These are phyloP conservation scores for Fomitopsis serialis DNA, from an alignment of 768 basidiomycete genomes.

Conservation along the genomic window DNA sequence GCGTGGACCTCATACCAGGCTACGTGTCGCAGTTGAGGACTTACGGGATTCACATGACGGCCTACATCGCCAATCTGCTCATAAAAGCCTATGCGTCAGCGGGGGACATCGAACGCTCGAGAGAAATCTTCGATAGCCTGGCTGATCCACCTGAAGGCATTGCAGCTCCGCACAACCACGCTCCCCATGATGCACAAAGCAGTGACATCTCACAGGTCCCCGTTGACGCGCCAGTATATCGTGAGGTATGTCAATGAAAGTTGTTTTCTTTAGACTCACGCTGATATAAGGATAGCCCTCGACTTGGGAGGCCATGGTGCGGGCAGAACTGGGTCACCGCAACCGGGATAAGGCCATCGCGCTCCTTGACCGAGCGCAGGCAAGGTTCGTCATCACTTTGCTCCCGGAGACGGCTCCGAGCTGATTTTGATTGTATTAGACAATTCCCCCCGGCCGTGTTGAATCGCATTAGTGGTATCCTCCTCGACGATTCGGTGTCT, in stretches of 20 bases:
- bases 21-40: conserved; percentile 59
- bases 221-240: conserved; percentile 62
- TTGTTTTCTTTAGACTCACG: conserved; percentile 3
- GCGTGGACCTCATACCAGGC: conserved; percentile 67
- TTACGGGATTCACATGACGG: conserved; percentile 79
- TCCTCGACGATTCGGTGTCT: conserved; percentile 53
- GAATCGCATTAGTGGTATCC: conserved; percentile 74
- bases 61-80: conserved; percentile 88
- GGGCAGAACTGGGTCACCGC: conserved; percentile 80
- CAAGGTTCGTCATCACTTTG: conserved; percentile 45
- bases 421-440: conserved; percentile 28
- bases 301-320: conserved; percentile 94
- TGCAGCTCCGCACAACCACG: conserved; percentile 87
- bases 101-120: conserved; percentile 65
- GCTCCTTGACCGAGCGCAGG: conserved; percentile 66
- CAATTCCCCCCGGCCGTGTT: conserved; percentile 76
- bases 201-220: conserved; percentile 26
- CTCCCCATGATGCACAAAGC: conserved; percentile 51
- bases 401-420: too few relatives aligned
- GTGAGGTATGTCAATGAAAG: conserved; percentile 63
- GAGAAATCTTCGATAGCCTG: conserved; percentile 75
- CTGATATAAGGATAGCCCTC: conserved; percentile 51
- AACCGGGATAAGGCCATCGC: conserved; percentile 64
- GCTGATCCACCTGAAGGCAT: conserved; percentile 77
- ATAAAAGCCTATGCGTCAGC: conserved; percentile 68